Conservation (phyloP, 176 grass and related monocot species). For the Guadua angustifolia region DNA sequence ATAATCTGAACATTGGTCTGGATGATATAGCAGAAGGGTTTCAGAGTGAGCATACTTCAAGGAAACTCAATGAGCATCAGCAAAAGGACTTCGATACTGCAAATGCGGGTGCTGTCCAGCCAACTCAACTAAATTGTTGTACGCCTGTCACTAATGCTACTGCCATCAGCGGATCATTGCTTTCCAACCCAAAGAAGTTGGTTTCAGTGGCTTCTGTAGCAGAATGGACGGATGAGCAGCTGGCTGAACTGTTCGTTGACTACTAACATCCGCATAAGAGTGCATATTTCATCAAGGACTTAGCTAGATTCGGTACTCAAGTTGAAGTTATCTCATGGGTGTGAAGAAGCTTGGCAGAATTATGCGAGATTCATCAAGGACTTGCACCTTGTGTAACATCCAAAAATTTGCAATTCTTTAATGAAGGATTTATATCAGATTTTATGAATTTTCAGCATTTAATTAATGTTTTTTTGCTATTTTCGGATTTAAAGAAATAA, state of each 20-base stretch:
- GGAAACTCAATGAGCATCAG: neutral
- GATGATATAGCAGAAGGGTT: constrained; percentile 21
- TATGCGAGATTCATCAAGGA: neutral
- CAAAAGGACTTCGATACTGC: neutral
- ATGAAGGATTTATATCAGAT: too few relatives aligned
- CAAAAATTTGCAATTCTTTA: too few relatives aligned
- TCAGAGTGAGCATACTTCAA: neutral
- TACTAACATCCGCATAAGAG: neutral
- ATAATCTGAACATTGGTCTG: constrained; percentile 5
- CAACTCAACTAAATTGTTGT: constrained; percentile 28
- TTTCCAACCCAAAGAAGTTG: neutral
- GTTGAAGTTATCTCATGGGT: neutral
- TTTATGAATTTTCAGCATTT: too few relatives aligned
- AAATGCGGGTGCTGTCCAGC: neutral
- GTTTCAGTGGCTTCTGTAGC: constrained; percentile 18
- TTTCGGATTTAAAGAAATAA: too few relatives aligned
- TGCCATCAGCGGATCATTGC: neutral
- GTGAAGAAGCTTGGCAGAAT: neutral
- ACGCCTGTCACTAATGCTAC: neutral
- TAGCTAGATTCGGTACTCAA: neutral
- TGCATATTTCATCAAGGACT: constrained; percentile 14
- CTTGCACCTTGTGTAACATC: neutral
- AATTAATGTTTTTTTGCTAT: too few relatives aligned
- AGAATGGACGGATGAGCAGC: constrained; percentile 53
- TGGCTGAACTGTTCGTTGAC: constrained; percentile 44